A percentile compares a stretch with the other conserved stretches of the same genome.
phyloP scores from a whole-genome alignment of 768 basidiomycete genomes.

The Auricularia sp. region DNA sequence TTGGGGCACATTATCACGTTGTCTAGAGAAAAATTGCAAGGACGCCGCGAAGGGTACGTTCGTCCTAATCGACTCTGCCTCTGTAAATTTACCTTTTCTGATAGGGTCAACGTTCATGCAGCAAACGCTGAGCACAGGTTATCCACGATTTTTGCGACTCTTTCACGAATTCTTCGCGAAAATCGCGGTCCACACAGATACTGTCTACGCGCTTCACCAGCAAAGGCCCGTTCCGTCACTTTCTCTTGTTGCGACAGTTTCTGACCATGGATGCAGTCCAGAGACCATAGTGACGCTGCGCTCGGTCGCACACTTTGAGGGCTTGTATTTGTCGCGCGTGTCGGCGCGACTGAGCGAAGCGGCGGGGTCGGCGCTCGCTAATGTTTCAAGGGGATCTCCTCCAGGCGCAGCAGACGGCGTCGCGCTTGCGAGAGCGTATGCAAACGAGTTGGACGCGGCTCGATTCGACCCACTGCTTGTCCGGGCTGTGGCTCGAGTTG shows the following conservation, averaged over 20 bases:
- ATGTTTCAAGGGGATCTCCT: slow-evolving; percentile 48
- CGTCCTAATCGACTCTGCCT: too few species aligned
- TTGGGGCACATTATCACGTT: slow-evolving; percentile 73
- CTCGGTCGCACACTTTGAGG: slow-evolving; percentile 73
- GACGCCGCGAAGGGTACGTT: slow-evolving; percentile 67
- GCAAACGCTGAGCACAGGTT: slow-evolving; percentile 76
- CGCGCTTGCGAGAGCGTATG: slow-evolving; percentile 62
- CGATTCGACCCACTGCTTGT: slow-evolving; percentile 87
- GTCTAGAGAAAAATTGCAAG: slow-evolving; percentile 72
- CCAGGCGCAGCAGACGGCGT: slow-evolving; percentile 71
- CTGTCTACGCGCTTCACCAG: slow-evolving; percentile 68
- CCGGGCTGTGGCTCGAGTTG: slow-evolving; percentile 66
- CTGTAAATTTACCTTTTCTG: too few species aligned
- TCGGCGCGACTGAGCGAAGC: slow-evolving; percentile 76
- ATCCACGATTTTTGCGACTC: slow-evolving; percentile 76
- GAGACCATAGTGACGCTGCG: slow-evolving; percentile 86
- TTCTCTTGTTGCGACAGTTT: slow-evolving; percentile 1
- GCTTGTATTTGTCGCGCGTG: slow-evolving; percentile 79
- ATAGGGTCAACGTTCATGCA: slow-evolving; percentile 83
- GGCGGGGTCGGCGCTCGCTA: slow-evolving; percentile 65
- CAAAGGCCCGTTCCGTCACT: slow-evolving; percentile 53
- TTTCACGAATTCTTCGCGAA: slow-evolving; percentile 97
- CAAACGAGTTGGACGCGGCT: slow-evolving; percentile 89
- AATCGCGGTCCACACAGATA: slow-evolving; percentile 92
- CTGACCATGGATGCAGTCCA: slow-evolving; percentile 40